These are phyloP conservation scores for Hanseniaspora thailandica DNA, from an alignment of 805 yeast genomes.

Conservation along the genomic window DNA sequence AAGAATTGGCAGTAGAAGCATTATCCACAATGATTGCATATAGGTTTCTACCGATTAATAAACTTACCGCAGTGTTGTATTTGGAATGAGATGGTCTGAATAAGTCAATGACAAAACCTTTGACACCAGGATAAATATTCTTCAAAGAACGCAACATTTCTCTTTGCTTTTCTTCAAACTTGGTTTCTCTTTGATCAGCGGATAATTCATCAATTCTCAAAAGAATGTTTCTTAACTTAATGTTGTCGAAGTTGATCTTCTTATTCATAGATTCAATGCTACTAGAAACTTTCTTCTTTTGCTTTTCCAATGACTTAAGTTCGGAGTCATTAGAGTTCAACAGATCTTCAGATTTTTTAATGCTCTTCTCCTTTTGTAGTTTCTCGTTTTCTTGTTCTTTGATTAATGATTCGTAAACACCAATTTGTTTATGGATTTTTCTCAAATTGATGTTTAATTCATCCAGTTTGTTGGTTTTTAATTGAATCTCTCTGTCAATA, in stretches of 20 bases:
- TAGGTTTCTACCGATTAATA: constrained; percentile 63
- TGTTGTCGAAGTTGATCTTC: constrained; percentile 41
- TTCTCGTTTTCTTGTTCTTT: constrained; percentile 25
- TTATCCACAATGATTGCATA: constrained; percentile 79
- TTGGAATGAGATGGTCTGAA: constrained; percentile 65
- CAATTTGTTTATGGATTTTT: constrained; percentile 23
- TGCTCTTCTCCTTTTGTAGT: constrained; percentile 30
- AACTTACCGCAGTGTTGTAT: constrained; percentile 62
- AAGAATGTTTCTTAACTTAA: constrained; percentile 49
- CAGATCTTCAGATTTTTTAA: constrained; percentile 30
- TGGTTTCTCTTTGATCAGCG: constrained; percentile 66
- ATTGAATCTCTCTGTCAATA: constrained; percentile 6
- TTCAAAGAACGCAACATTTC: constrained; percentile 62
- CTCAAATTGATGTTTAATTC: constrained; percentile 16
- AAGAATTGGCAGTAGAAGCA: constrained; percentile 53
- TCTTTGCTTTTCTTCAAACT: constrained; percentile 53
- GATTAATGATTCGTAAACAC: constrained; percentile 21
- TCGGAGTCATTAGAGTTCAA: constrained; percentile 39
- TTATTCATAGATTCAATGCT: constrained; percentile 39
- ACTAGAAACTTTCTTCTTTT: constrained; percentile 35
- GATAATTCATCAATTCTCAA: constrained; percentile 56
- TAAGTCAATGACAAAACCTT: constrained; percentile 68
- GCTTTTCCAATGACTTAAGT: constrained; percentile 38
- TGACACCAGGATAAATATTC: constrained; percentile 72
- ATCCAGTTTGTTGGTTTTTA: constrained; percentile 1